Evolutionary conservation across 139 green algal genomes (phyloP).

Genomic region (Asterochloris sp.): DNA sequence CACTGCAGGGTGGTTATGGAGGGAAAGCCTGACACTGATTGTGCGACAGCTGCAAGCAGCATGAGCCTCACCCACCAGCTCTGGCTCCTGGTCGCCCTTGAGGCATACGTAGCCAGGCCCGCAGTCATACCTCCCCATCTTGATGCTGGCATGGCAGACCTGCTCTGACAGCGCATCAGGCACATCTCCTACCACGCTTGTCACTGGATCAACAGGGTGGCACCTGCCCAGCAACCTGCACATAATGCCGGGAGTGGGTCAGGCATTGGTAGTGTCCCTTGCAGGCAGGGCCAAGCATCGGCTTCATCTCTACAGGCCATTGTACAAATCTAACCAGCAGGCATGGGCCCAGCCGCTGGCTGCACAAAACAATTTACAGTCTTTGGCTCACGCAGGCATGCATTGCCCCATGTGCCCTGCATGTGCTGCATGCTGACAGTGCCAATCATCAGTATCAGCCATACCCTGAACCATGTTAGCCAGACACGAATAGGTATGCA

Average conservation of each 20-base stretch:
- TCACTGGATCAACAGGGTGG: conserved; percentile 5
- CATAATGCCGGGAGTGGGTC: background rate
- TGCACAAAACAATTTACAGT: background rate
- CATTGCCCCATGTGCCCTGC: background rate
- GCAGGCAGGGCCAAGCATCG: background rate
- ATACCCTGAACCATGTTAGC: background rate
- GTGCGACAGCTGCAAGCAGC: too few relatives aligned
- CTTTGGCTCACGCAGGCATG: background rate
- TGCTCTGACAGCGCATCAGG: conserved; percentile 2
- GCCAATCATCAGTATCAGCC: background rate
- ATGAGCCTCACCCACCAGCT: too few relatives aligned
- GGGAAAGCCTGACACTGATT: too few relatives aligned
- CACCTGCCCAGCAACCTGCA: conserved; percentile 10
- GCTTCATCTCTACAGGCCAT: background rate
- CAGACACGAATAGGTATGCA: background rate
- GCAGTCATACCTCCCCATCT: background rate
- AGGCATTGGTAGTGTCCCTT: background rate
- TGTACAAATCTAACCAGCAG: background rate
- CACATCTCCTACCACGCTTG: background rate
- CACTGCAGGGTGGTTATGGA: too few relatives aligned
- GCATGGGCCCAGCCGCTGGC: background rate
- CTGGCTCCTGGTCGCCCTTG: background rate
- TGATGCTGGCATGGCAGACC: background rate
- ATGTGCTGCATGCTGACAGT: background rate
- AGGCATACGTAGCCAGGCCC: conserved; percentile 6